Conservation (phyloP, 2,329 filamentous ascomycete species). For the Neospermospora avenae region DNA sequence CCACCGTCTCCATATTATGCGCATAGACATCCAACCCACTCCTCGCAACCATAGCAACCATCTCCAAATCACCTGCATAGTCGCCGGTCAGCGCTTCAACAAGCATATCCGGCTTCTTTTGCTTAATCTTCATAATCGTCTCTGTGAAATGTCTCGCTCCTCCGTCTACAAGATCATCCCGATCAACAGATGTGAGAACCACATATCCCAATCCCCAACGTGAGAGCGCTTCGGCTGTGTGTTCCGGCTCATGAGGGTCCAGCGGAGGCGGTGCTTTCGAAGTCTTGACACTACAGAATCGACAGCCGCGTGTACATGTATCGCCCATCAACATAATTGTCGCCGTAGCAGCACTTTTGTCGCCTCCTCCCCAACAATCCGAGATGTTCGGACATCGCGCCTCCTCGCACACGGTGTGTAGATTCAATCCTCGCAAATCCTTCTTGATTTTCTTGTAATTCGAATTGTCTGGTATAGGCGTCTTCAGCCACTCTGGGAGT, state of each 20-base stretch:
- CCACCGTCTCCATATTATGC: slow-evolving; percentile 95
- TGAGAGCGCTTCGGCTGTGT: slow-evolving; percentile 88
- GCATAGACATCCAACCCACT: slow-evolving; percentile 95
- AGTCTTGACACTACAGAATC: slow-evolving; percentile 97
- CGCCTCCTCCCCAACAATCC: slow-evolving; percentile 92
- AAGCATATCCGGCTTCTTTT: slow-evolving; percentile 70
- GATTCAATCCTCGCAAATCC: slow-evolving; percentile 80
- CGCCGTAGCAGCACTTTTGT: slow-evolving; percentile 87
- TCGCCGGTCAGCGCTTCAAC: slow-evolving; percentile 88
- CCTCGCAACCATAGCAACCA: slow-evolving; percentile 78
- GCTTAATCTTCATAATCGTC: slow-evolving; percentile 91
- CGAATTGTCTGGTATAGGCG: slow-evolving; percentile 76
- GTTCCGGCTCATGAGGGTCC: slow-evolving; percentile 93
- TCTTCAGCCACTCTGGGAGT: slow-evolving; percentile 93
- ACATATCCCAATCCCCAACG: slow-evolving; percentile 96
- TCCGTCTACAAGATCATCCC: slow-evolving; percentile 86
- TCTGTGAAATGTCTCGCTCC: slow-evolving; percentile 89
- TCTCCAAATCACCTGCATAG: slow-evolving; percentile 78
- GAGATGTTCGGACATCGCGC: slow-evolving; percentile 96
- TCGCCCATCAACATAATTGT: slow-evolving; percentile 99
- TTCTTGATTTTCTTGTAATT: slow-evolving; percentile 96
- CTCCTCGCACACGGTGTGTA: slow-evolving; percentile 98
- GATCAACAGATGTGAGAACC: slow-evolving; percentile 88
- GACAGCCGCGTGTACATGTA: slow-evolving; percentile 92
- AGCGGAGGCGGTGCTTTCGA: slow-evolving; percentile 70